Base-by-base conservation (phyloP, 139 green algal genomes). In the Edaphochlamys debaryana region DNA sequence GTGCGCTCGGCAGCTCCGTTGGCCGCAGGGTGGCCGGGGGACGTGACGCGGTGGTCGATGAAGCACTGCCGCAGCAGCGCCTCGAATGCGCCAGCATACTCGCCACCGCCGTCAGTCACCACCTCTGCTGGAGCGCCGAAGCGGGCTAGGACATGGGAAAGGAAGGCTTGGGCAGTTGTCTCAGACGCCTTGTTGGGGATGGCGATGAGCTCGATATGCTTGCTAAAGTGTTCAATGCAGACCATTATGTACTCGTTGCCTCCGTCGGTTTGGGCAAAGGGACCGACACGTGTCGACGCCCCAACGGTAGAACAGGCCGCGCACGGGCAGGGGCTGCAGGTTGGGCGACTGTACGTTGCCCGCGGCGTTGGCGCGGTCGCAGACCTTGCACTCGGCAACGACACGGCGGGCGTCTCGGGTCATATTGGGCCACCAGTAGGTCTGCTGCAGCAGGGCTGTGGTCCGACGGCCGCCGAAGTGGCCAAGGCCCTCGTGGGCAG, bases 221-320 rank as follows among this genome's bases (percentile, higher is more conserved):
- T 87, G n/a, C 8, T 71, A 15, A 84, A 74, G 36, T 84, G 63
- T 32, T 91, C 85, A 9, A 89, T 86, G 0, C 54, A 62, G 4
- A 91, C 52, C 73, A 89, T 82, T 2, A 88, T 42, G 62, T 87
- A 86, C 23, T 36, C 71, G 40, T 84, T 63, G 32, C 77, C 52
- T 5, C 19, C 9, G 0, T 1, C 29, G 29, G 32, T 77, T 29
- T 48, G 29, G 15, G 67, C 52, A 0, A 91, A 60, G 54, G 56
- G 32, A 0, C 79, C 56, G 25, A n/a, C 25, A 63, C 0, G 86
- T 11, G 66, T 89, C 85, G 8, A 89, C 58, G 30, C 42, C 19
- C 79, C 71, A 89, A 45, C 79, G 71, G 41, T 84, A 89, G 67
- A 76, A 69, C 11, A 13, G 45, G 45, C 45, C 45, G 11, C 45